Base-by-base conservation (phyloP, 345 rosid species). In the Turritis glabra region DNA sequence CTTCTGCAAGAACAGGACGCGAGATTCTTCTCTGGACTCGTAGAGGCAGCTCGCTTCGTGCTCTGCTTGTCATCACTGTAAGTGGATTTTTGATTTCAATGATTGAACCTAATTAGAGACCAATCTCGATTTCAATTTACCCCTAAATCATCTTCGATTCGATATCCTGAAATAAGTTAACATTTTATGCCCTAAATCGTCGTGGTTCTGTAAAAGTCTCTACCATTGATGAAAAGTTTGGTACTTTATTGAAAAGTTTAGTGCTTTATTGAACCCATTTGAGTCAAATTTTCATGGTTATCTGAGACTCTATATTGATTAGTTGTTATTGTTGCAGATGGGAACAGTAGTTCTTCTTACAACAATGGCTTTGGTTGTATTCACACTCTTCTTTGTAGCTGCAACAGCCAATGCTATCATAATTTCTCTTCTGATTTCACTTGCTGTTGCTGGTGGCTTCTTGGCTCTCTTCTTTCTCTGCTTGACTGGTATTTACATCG, bases 361-460 rank as follows among this genome's bases (percentile, higher is more conserved):
- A 48, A 66, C 86, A 82, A 83, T 93, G 54, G 99, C 92, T 59
- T 74, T 90, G 75, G 79, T 86, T 5, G 77, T 86, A 17, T 95
- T 91, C 82, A 79, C 82, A 83, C 85, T 92, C 64, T 90, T 95
- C 86, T 86, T 95, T 61, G 69, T 89, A 73, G 89, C 87, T 51
- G 97, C 99, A 23, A 90, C 97, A 27, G 72, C 62, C 54, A 92
- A 88, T 75, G 96, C 97, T 32, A 79, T 92, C 63, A 62, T 89
- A 38, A 54, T 95, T 21, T 90, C 93, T 51, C 87, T 95, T 68
- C 80, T 95, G 67, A 48, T 95, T 78, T 87, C 97, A 70, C 74
- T 95, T 79, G 97, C 96, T 14, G 87, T 88, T 18, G 97, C 89
- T 10, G 97, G 97, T 44, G 92, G 97, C 22, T 86, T 92, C 83